Percentiles rank a stretch among this genome's conserved stretches.
These are phyloP conservation scores for Theobroma cacao DNA, from an alignment of 345 rosid species.

Conservation along the genomic window DNA sequence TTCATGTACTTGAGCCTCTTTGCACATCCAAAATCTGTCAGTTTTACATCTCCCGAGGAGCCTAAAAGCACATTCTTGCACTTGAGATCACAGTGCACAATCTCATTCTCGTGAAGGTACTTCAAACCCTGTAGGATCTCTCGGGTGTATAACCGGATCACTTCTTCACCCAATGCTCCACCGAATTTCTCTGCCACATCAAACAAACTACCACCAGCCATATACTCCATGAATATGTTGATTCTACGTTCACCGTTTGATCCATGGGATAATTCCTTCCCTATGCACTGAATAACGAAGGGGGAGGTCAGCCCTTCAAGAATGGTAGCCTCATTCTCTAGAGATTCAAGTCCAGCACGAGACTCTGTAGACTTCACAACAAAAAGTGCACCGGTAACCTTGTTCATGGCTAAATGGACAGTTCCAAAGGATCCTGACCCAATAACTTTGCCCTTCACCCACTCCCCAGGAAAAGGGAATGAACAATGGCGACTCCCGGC, in stretches of 20 bases:
- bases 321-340: conserved; percentile 27
- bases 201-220: conserved; percentile 35
- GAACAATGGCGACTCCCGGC: not conserved
- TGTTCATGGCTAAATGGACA: conserved; percentile 35
- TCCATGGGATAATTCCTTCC: conserved; percentile 12
- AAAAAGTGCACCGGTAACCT: conserved; percentile 27
- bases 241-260: not conserved
- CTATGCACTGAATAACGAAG: conserved; percentile 23
- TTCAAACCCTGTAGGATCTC: conserved; percentile 33
- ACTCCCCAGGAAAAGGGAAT: conserved; percentile 10
- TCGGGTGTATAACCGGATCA: conserved; percentile 22
- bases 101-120: conserved; percentile 32
- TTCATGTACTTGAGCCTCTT: conserved; percentile 11
- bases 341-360: conserved; percentile 7
- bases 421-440: conserved; percentile 37
- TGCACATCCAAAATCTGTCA: conserved; percentile 44
- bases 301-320: conserved; percentile 32
- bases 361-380: conserved; percentile 28
- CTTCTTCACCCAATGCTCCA: conserved; percentile 31
- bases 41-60: conserved; percentile 26
- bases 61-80: conserved; percentile 36
- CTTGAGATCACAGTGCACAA: conserved; percentile 42
- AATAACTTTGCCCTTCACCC: conserved; percentile 33
- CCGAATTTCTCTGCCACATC: conserved; percentile 31
- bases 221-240: conserved; percentile 38